Conservation (phyloP, 2,329 filamentous ascomycete genomes). For the Cladosporium sp. region DNA sequence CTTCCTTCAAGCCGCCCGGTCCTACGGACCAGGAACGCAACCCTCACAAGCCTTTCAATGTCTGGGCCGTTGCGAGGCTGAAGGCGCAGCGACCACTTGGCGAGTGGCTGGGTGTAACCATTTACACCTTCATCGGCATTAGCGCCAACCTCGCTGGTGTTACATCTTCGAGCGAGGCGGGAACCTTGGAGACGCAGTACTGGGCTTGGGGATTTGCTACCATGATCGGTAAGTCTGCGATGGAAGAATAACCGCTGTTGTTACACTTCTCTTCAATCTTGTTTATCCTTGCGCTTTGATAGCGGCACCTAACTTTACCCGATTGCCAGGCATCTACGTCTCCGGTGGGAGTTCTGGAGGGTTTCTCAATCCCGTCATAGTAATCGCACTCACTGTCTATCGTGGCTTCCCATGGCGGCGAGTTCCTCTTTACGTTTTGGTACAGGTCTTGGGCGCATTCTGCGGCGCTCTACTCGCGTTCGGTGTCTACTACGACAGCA, state of each 20-base stretch:
- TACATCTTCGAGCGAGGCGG: conserved; percentile 31
- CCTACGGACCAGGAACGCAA: background rate
- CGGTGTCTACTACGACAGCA: conserved; percentile 36
- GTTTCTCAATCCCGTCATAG: conserved; percentile 32
- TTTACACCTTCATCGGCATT: conserved; percentile 20
- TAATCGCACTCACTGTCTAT: conserved; percentile 41
- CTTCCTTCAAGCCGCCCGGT: background rate
- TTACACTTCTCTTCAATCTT: no score
- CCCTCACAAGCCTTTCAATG: conserved; percentile 24
- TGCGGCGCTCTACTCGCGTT: conserved; percentile 42
- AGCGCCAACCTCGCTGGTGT: conserved; percentile 30
- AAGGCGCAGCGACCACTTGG: conserved; percentile 54
- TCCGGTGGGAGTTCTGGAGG: conserved; percentile 44
- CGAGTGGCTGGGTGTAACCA: conserved; percentile 49
- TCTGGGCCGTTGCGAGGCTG: conserved; percentile 50
- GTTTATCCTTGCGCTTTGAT: no score
- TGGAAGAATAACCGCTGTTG: background rate
- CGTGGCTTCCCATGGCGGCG: conserved; percentile 56
- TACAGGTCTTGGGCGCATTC: conserved; percentile 43
- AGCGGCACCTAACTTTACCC: background rate
- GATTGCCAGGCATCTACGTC: conserved; percentile 31
- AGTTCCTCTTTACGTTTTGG: conserved; percentile 51
- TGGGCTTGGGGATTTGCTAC: conserved; percentile 48
- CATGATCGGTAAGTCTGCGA: conserved; percentile 32
- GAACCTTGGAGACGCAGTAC: conserved; percentile 20